phyloP scores from a whole-genome alignment of 495 filamentous ascomycete genomes.

The Ramalina intermedia region DNA sequence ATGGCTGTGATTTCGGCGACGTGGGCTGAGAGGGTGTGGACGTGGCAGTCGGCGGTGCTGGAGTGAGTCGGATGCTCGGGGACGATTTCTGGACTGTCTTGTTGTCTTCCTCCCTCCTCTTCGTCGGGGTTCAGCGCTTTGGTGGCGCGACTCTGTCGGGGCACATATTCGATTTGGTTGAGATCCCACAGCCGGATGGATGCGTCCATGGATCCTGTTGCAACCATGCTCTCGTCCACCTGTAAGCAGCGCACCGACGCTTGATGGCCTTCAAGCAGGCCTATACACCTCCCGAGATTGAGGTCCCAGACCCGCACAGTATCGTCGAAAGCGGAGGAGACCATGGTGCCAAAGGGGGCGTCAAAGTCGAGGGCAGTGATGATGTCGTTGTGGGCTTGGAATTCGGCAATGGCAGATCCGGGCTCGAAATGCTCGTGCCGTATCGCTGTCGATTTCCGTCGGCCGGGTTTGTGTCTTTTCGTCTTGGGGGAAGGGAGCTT shows the following conservation, averaged over 20 bases:
- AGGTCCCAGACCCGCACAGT: slow-evolving; percentile 97
- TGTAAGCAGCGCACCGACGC: slow-evolving; percentile 88
- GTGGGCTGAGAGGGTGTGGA: slow-evolving; percentile 79
- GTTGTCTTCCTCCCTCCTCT: slow-evolving; percentile 50
- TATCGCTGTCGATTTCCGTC: slow-evolving; percentile 80
- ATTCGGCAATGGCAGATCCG: slow-evolving; percentile 73
- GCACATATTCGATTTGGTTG: slow-evolving; percentile 45
- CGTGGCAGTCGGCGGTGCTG: slow-evolving; percentile 71
- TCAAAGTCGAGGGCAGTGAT: slow-evolving; percentile 93
- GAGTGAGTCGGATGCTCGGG: slow-evolving; percentile 41
- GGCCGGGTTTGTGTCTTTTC: slow-evolving; percentile 47
- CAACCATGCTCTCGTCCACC: slow-evolving; percentile 89
- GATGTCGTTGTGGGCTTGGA: slow-evolving; percentile 75
- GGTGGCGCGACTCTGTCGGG: slow-evolving; percentile 8
- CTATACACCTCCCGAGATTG: slow-evolving; percentile 79
- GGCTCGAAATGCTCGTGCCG: slow-evolving; percentile 92
- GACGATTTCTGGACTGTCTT: slow-evolving; percentile 44
- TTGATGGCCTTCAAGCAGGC: slow-evolving; percentile 81
- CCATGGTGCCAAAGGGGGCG: slow-evolving; percentile 86
- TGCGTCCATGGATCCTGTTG: slow-evolving; percentile 90
- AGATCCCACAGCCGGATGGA: slow-evolving; percentile 94
- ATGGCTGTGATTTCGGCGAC: slow-evolving; percentile 90
- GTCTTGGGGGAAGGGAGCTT: slow-evolving; percentile 61
- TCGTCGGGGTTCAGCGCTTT: slow-evolving; percentile 5
- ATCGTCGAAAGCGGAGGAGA: slow-evolving; percentile 90